Conservation (phyloP, 2,329 filamentous ascomycete genomes). For the Aureobasidium sp. region DNA sequence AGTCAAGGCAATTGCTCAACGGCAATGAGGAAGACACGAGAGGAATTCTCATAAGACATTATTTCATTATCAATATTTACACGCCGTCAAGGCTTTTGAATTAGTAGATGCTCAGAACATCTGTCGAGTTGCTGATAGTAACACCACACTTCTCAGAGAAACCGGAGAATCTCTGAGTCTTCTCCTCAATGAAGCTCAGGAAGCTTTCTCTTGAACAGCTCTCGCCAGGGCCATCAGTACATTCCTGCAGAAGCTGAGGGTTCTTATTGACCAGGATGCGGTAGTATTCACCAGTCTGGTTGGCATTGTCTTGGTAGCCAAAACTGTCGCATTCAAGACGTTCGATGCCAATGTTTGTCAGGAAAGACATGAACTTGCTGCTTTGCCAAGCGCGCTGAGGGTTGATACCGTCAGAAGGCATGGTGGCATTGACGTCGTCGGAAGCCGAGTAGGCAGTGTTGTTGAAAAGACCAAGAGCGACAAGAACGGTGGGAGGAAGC, state of each 20-base stretch:
- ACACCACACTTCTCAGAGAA: conserved; percentile 39
- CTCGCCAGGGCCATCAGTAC: conserved; percentile 44
- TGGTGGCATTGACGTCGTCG: conserved; percentile 54
- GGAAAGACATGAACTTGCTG: conserved; percentile 57
- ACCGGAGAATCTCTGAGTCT: conserved; percentile 39
- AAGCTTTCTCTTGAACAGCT: conserved; percentile 43
- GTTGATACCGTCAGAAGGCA: conserved; percentile 58
- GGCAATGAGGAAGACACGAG: not conserved
- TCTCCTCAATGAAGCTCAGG: conserved; percentile 35
- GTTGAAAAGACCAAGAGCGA: conserved; percentile 64
- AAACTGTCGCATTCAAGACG: conserved; percentile 55
- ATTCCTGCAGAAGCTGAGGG: conserved; percentile 43
- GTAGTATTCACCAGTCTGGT: conserved; percentile 43
- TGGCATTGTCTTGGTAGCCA: conserved; percentile 42
- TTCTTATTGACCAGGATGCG: conserved; percentile 46
- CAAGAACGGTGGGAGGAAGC: conserved; percentile 58
- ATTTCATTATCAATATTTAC: not conserved
- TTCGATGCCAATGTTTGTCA: conserved; percentile 61
- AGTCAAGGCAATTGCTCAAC: not conserved
- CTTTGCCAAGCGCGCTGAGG: conserved; percentile 57
- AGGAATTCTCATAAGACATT: conserved; percentile 7
- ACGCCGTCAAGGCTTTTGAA: not conserved
- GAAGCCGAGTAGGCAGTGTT: conserved; percentile 52
- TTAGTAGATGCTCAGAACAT: conserved; percentile 32
- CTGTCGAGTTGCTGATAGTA: conserved; percentile 38